Evolutionary conservation across 441 rosid genomes (phyloP).

Genomic region (Euphorbia schlechtendalii): DNA sequence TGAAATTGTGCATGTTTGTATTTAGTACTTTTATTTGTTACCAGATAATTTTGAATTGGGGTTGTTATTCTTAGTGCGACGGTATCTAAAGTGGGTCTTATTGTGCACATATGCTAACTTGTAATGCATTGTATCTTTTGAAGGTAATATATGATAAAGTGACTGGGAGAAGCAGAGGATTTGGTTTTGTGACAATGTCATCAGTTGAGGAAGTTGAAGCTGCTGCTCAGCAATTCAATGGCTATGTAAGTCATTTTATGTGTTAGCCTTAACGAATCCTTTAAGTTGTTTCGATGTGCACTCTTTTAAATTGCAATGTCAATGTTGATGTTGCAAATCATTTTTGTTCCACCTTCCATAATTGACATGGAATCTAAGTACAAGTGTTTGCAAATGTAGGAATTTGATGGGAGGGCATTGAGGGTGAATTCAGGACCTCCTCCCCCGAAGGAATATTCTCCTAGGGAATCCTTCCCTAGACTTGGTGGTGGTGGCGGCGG

Average conservation of each 20-base stretch:
- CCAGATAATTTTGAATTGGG: too few relatives aligned
- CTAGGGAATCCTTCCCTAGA: slow-evolving; percentile 36
- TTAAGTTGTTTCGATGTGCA: not conserved
- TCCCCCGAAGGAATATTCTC: slow-evolving; percentile 44
- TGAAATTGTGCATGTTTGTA: too few relatives aligned
- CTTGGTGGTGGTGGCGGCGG: slow-evolving; percentile 16
- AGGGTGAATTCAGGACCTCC: slow-evolving; percentile 73
- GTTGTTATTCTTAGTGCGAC: too few relatives aligned
- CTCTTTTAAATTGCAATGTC: not conserved
- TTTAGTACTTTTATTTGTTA: too few relatives aligned
- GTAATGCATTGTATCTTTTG: not conserved
- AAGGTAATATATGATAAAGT: slow-evolving; percentile 86
- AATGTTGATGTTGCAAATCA: too few relatives aligned
- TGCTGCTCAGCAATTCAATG: slow-evolving; percentile 83
- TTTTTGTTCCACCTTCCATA: not conserved
- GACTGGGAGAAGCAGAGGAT: slow-evolving; percentile 93
- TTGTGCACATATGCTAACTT: too few relatives aligned
- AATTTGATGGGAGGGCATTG: slow-evolving; percentile 63
- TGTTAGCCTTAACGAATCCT: not conserved
- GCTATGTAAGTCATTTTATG: slow-evolving; percentile 54
- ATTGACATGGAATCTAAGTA: slow-evolving; percentile 8
- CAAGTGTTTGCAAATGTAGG: slow-evolving; percentile 30
- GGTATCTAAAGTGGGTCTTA: not conserved
- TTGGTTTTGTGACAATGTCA: slow-evolving; percentile 94
- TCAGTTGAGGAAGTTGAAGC: slow-evolving; percentile 63